Base-by-base conservation (phyloP, 306 rosid species). In the Vigna radiata region DNA sequence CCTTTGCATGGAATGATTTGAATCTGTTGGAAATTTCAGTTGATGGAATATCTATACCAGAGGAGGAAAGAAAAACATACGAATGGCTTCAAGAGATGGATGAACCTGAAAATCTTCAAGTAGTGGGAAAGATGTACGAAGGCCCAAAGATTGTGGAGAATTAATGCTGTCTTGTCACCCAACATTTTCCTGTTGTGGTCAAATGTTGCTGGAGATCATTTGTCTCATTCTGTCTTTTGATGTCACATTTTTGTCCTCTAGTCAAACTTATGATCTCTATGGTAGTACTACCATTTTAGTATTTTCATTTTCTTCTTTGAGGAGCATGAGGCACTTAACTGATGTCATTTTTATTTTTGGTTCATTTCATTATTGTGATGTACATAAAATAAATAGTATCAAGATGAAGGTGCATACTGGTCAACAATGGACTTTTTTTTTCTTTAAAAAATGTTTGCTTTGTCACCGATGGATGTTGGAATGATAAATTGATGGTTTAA, bases 31-130 rank as follows among this genome's bases (percentile, higher is more conserved):
- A 39, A 75, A 67, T 66, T 71, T 65, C 81, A 87, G 97, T 64
- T 3, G 89, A 86, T 13, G 93, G 86, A 78, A 72, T 65, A 17
- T 65, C 81, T 10, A 53, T 89, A 47, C 75, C 84, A 0, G 96
- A 91, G 80, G 89, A 79, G 44, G 95, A 90, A 80, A 88, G 68
- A 81, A 86, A 82, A 36, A 63, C 59, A 7, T 82, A 92, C 46
- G 92, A 92, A 19, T 94, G 98, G 97, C 98, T 94, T 72, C 70
- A 88, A 77, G 97, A 91, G 82, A 89, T 73, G 72, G 93, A 91
- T 81, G 54, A 81, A 41, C 94, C 91, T 12, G 88, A 85, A 56
- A 90, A 86, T 68, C 72, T 89, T 23, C 69, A 82, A 13, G 88
- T 88, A 18, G 84, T 62, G 68, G 96, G 87, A 81, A 90, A 85